phyloP scores from a whole-genome alignment of 1,284 basidiomycete genomes.

The Sanguinoderma infundibulare region DNA sequence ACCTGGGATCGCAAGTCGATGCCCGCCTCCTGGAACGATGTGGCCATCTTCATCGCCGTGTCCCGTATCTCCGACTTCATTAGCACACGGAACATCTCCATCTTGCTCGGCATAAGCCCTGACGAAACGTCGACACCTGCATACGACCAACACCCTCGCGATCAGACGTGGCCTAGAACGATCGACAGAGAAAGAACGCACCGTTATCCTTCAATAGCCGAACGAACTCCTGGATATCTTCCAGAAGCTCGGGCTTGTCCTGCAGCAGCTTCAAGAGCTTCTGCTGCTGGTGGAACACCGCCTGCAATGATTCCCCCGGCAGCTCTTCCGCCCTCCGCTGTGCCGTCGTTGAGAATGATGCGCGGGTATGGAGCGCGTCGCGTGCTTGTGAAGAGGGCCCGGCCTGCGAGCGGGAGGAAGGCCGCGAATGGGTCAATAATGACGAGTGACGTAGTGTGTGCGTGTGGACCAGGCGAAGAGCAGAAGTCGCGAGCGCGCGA shows the following conservation, averaged over 20 bases:
- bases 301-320: conserved; percentile 35
- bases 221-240: conserved; percentile 51
- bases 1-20: conserved; percentile 54
- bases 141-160: not conserved
- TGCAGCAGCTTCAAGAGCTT: conserved; percentile 55
- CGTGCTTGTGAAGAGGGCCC: conserved; percentile 8
- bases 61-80: conserved; percentile 56
- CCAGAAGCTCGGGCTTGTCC: conserved; percentile 53
- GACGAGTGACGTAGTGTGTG: conserved; percentile 18
- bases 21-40: conserved; percentile 63
- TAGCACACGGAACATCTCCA: conserved; percentile 45
- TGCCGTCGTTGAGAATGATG: conserved; percentile 25
- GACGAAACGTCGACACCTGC: conserved; percentile 53
- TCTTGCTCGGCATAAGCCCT: conserved; percentile 49
- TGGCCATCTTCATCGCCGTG: conserved; percentile 49
- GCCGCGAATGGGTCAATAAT: not conserved
- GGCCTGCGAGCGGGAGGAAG: not conserved
- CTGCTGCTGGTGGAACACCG: conserved; percentile 44
- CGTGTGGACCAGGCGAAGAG: conserved; percentile 19
- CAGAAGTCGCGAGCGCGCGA: conserved; percentile 15
- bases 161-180: not conserved
- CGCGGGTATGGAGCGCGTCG: conserved; percentile 12
- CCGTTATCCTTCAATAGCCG: conserved; percentile 54
- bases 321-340: conserved; percentile 38
- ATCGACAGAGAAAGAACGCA: conserved; percentile 29